Conservation (phyloP, 2,329 filamentous ascomycete species). For the Fusarium domesticum region DNA sequence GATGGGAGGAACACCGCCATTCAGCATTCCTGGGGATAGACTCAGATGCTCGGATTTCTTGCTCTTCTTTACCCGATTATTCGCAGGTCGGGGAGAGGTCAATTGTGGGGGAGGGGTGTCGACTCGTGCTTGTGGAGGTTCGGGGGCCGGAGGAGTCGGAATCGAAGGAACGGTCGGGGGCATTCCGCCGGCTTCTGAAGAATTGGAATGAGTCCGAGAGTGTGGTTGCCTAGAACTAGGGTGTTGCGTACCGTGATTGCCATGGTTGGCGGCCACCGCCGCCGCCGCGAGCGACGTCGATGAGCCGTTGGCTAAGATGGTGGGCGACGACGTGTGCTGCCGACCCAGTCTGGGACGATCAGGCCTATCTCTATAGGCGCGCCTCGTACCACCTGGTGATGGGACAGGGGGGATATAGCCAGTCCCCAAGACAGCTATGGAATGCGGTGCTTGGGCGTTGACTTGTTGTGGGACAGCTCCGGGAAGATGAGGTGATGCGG, state of each 20-base stretch:
- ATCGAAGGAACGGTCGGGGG: conserved; percentile 50
- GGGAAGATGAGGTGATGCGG: conserved; percentile 41
- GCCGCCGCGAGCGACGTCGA: conserved; percentile 35
- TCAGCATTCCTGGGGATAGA: conserved; percentile 64
- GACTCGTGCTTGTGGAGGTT: conserved; percentile 41
- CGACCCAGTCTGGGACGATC: conserved; percentile 61
- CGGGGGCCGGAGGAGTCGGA: conserved; percentile 53
- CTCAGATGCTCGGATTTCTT: conserved; percentile 50
- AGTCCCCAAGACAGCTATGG: conserved; percentile 77
- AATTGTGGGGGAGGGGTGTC: conserved; percentile 52
- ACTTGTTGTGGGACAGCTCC: conserved; percentile 38
- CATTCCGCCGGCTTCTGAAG: conserved; percentile 50
- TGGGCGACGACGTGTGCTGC: conserved; percentile 80
- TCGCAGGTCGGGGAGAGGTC: conserved; percentile 48
- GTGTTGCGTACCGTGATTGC: conserved; percentile 36
- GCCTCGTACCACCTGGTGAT: conserved; percentile 69
- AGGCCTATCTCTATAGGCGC: conserved; percentile 55
- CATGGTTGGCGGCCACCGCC: conserved; percentile 33
- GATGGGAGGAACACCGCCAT: conserved; percentile 86
- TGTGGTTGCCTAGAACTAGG: conserved; percentile 42
- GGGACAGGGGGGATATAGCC: conserved; percentile 78
- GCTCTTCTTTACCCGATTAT: conserved; percentile 46
- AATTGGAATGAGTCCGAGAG: conserved; percentile 58
- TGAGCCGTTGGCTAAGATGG: conserved; percentile 53
- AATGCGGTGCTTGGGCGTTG: conserved; percentile 45